Evolutionary conservation across 352 stramenopile genomes (phyloP), one percentile per base, ranked within the genome.

Genomic region (Phytopythium litorale): DNA sequence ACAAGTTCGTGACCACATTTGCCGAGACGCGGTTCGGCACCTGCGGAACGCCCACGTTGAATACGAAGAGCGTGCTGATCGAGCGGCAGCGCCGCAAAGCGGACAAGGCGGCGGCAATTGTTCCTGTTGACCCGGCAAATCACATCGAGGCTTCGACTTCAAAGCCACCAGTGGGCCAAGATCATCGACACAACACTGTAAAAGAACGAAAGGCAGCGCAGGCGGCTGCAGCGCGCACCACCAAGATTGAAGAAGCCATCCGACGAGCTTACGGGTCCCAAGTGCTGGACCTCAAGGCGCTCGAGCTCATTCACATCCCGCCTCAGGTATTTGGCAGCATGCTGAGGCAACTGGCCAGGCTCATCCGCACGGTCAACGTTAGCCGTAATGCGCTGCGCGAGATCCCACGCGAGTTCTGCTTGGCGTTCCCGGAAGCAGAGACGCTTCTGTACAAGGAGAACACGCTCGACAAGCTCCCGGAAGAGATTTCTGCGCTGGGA

Each of bases 381-480:
- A 86, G 78, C 60, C 81, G 75, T 37, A 93, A 93, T 57, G 75
- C 78, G 23, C 64, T 93, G 5, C 80, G 81, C 1, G 76, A 87
- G 58, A 46, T 93, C 18, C 76, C 81, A 0, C 33, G 70, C 3
- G 42, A 25, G n/a, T 91, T 93, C 60, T 67, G 82, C 35, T 55
- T 48, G 6, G 70, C 75, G 4, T 93, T 93, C 46, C 70, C 67
- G 1, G 75, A 89, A 54, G 72, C 69, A 2, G 75, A 88, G 16
- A 72, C 45, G 11, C 25, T 91, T 3, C 38, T 86, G 59, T 83
- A 66, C 62, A 93, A 88, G 58, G 84, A 91, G 45, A 93, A 93
- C 50, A 61, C 73, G 11, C 69, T 93, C 19, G 68, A 71, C 7
- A 40, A 59, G 4, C 52, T 91, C 0, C 79, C 81, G 7, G 32